Evolutionary conservation across 352 stramenopile genomes (phyloP), one percentile per base, ranked within the genome.

Genomic region (Phytophthora palmivora): DNA sequence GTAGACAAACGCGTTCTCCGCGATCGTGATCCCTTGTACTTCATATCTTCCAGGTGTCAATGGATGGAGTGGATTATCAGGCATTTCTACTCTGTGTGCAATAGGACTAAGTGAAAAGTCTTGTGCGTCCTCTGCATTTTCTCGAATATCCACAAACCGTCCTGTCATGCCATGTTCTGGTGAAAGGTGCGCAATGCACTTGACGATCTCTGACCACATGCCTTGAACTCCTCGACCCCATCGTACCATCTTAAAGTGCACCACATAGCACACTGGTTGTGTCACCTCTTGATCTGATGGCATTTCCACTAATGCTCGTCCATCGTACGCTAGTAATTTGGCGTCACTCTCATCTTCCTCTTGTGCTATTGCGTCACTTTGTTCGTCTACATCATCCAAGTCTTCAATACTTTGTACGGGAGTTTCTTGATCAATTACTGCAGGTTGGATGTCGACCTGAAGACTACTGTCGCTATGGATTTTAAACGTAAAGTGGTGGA

Each of bases 1-100:
- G 61, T 89, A 88, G 9, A 89, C 78, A 26, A 82, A 78, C 18
- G 70, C 66, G 32, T 84, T 88, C 43, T 79, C 72, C 8, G 72
- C 79, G 8, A 91, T 82, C 1, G 81, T 88, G 41, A 77, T 79
- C 10, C 82, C 82, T 18, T 64, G 63, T n/a, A 91, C 21, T 21
- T 74, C 58, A 39, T 91, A 91, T 0, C 24, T 42, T n/a, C 81
- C 81, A 4, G 79, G 78, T 0, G 75, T 88, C 26, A 91, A 44
- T 6, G 79, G 81, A 14, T 67, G 60, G 42, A 91, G 48, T 10
- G 69, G 60, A 2, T 67, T 56, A 4, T 49, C 28, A 39, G 84
- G 2, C 0, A 32, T 8, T 33, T 81, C 63, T 8, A 72, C 19
- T 50, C 52, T 51, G 50, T 78, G 48, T 18, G 33, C n/a, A 19